A percentile compares a stretch with the other conserved stretches of the same genome.
Evolutionary conservation across 768 basidiomycete species (phyloP).

Genomic region (Phanerochaete carnosa): DNA sequence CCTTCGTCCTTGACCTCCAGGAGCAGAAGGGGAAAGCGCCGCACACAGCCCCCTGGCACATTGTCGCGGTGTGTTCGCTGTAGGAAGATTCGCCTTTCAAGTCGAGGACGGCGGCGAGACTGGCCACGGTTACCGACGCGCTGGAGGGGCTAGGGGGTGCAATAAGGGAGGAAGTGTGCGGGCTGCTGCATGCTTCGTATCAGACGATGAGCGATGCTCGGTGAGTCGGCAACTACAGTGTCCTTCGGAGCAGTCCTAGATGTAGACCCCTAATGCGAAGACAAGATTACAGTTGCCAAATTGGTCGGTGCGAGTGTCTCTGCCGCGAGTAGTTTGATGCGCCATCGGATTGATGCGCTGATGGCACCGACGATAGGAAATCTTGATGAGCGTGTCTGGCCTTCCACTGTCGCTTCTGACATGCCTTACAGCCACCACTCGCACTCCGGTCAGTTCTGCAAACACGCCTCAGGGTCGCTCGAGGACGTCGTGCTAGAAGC

Average conservation of each 20-base stretch:
- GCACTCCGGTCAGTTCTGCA: constrained; percentile 93
- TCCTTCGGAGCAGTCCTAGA: too few species aligned
- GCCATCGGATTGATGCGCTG: background rate
- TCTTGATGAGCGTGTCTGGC: background rate
- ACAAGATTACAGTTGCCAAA: too few species aligned
- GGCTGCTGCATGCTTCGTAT: too few species aligned
- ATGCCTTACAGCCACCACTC: constrained; percentile 84
- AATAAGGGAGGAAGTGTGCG: too few species aligned
- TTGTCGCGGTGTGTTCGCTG: constrained; percentile 97
- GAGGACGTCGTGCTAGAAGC: constrained; percentile 83
- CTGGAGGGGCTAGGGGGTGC: too few species aligned
- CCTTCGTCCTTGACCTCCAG: constrained; percentile 98
- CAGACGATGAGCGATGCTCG: too few species aligned
- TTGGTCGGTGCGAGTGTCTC: background rate
- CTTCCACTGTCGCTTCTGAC: background rate
- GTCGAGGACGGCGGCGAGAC: too few species aligned
- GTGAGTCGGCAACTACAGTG: too few species aligned
- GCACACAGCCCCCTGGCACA: constrained; percentile 83
- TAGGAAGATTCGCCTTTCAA: constrained; percentile 95
- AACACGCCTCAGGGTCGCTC: constrained; percentile 78
- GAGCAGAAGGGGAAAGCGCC: constrained; percentile 89
- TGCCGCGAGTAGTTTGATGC: background rate
- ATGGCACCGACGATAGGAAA: background rate
- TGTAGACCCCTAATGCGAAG: too few species aligned
- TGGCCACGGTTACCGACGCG: too few species aligned